Evolutionary conservation across 1,284 basidiomycete species (phyloP), one percentile per base, ranked within the genome.

Genomic region (Ceratobasidium sp.): DNA sequence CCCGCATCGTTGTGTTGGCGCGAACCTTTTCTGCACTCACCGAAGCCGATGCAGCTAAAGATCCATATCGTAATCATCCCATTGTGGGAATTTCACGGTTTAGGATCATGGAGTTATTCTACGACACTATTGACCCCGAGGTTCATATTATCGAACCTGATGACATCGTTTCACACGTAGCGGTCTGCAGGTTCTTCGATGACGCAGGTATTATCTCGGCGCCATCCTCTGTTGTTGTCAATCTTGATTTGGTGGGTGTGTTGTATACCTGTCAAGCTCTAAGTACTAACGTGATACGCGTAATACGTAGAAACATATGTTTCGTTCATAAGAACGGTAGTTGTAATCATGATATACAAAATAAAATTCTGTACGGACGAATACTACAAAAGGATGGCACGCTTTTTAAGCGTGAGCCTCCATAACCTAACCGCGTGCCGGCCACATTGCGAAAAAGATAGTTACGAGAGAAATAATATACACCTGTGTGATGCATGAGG

Each of bases 21-120:
- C 56, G 56, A 58, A 23, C 56, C 10, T 58, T 58, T n/a, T 18
- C 9, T 12, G 13, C 56, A n/a, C 56, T 58, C n/a, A 58, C n/a
- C 12, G n/a, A 12, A n/a, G 56, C 12, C 1, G 56, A 58, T 33
- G 56, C n/a, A 15, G 56, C 56, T 23, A 23, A 33, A 23, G 56
- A 58, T n/a, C 56, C 56, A 33, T 58, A 23, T 23, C n/a, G n/a
- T 33, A 58, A 58, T 33, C 56, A 58, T 58, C 56, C 56, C 10
- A 58, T 58, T 12, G 56, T 58, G 1, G 56, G 56, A 10, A 12
- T 12, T 23, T 58, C n/a, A n/a, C n/a, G 56, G n/a, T n/a, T 58
- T 12, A 33, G n/a, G 10, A 15, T 58, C 12, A 58, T 58, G 56
- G n/a, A n/a, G 9, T 58, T 58, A 23, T 58, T 58, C n/a, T 58